Evolutionary conservation across 345 rosid species (phyloP).

Genomic region (Eucalyptus polyanthemos): DNA sequence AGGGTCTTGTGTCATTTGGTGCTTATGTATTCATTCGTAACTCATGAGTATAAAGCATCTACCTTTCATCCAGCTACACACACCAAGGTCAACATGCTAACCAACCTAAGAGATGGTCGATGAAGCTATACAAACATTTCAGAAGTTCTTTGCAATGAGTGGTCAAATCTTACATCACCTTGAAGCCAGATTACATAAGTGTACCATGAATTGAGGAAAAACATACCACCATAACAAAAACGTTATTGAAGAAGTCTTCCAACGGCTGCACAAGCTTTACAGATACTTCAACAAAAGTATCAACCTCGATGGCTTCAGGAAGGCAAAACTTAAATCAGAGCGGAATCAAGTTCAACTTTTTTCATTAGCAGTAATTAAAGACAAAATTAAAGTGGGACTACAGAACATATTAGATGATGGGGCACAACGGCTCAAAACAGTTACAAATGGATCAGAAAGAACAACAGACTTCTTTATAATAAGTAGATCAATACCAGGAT

Average conservation of each 20-base stretch:
- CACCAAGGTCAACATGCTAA: not conserved
- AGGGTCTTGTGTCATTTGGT: not conserved
- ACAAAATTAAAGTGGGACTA: not conserved
- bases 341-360: not conserved
- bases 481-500: conserved; percentile 30
- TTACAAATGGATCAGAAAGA: not conserved
- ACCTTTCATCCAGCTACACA: not conserved
- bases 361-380: not conserved
- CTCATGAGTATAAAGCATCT: not conserved
- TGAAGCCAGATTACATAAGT: not conserved
- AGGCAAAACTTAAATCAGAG: not conserved
- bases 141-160: not conserved
- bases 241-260: conserved; percentile 80
- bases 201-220: not conserved
- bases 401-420: not conserved
- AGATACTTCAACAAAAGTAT: conserved; percentile 66
- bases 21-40: not conserved
- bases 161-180: not conserved
- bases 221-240: conserved; percentile 98
- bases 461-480: not conserved
- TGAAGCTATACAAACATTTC: not conserved
- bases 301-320: conserved; percentile 54
- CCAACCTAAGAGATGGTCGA: not conserved
- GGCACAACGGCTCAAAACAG: not conserved
- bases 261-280: conserved; percentile 56